A percentile compares a stretch with the other conserved stretches of the same genome.
phyloP scores from a whole-genome alignment of 148 eudicot genomes.

The Rhododendron mucronatum region DNA sequence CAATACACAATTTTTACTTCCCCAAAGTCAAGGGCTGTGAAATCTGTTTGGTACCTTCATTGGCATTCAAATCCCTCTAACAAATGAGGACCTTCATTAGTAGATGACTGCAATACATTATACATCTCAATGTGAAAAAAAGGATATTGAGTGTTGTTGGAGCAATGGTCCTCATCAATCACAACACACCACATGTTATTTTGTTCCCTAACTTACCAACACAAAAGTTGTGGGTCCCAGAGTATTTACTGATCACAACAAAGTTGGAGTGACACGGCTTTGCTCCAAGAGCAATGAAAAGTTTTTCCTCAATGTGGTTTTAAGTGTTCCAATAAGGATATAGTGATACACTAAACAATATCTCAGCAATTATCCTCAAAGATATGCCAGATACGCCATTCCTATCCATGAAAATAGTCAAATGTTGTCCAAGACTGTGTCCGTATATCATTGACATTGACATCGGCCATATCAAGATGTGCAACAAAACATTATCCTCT shows the following conservation, averaged over 20 bases:
- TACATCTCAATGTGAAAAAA: not conserved
- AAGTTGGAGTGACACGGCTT: not conserved
- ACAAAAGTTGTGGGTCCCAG: not conserved
- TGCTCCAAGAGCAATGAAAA: not conserved
- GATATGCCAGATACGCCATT: conserved; percentile 90
- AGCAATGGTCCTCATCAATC: not conserved
- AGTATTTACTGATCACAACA: not conserved
- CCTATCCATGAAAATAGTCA: conserved; percentile 38
- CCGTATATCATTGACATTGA: not conserved
- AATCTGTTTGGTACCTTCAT: not conserved
- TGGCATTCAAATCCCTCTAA: not conserved
- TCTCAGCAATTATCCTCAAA: conserved; percentile 52
- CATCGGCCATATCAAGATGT: not conserved
- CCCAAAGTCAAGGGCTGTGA: not conserved
- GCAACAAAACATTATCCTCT: not conserved
- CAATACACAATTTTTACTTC: not conserved
- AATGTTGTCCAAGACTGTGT: not conserved
- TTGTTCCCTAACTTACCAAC: not conserved
- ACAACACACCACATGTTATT: not conserved
- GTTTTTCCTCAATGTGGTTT: not conserved
- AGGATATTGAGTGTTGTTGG: not conserved
- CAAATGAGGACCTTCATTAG: not conserved
- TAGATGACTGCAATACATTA: not conserved
- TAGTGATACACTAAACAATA: not conserved
- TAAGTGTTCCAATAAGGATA: not conserved